phyloP scores from a whole-genome alignment of 495 filamentous ascomycete genomes.

The Cetradonia linearis region DNA sequence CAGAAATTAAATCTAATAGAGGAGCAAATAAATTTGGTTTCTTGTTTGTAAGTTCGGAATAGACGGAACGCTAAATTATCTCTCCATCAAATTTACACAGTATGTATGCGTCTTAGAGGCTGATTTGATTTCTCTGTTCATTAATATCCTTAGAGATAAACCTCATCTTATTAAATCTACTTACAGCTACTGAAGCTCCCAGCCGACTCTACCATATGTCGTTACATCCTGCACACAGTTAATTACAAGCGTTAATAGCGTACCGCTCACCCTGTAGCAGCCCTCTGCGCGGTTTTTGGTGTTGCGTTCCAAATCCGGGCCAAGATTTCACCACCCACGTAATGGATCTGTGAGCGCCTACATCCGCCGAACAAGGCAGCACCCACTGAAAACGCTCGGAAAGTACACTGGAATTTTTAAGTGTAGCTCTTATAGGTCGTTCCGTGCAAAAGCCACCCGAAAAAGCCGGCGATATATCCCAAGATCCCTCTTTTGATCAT shows the following conservation, averaged over 20 bases:
- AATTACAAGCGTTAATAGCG: not conserved
- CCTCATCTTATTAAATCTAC: not conserved
- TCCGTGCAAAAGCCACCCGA: not conserved
- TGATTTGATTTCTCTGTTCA: not conserved
- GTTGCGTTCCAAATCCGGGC: not conserved
- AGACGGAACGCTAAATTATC: too few relatives aligned
- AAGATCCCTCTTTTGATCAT: too few relatives aligned
- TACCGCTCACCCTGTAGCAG: constrained; percentile 3
- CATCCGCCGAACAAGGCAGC: not conserved
- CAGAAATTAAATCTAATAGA: too few relatives aligned
- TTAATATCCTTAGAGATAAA: not conserved
- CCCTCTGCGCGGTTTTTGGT: not conserved
- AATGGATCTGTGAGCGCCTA: not conserved
- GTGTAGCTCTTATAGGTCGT: not conserved
- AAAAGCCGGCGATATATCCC: too few relatives aligned
- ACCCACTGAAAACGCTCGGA: not conserved
- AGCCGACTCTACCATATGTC: not conserved
- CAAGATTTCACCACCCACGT: not conserved
- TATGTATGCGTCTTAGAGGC: not conserved
- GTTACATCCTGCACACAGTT: not conserved
- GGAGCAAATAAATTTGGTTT: too few relatives aligned
- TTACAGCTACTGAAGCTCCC: not conserved
- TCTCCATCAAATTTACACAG: not conserved
- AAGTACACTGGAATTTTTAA: not conserved
- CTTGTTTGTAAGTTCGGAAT: too few relatives aligned